phyloP scores from a whole-genome alignment of 306 rosid species.

The Pachyrhizus erosus region DNA sequence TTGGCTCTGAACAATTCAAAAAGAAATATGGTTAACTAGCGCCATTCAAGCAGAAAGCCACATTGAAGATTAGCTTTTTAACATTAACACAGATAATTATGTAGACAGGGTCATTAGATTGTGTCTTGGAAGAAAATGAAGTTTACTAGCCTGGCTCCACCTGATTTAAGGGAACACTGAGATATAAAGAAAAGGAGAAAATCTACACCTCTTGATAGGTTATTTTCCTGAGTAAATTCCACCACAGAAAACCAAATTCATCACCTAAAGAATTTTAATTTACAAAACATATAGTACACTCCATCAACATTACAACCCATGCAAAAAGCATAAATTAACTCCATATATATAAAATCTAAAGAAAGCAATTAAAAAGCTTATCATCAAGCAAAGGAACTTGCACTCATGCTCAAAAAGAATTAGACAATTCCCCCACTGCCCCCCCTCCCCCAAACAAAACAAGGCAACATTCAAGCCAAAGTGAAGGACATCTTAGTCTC shows the following conservation, averaged over 20 bases:
- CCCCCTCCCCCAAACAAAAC: not conserved
- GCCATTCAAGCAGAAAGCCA: slow-evolving; percentile 32
- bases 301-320: slow-evolving; percentile 1
- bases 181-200: not conserved
- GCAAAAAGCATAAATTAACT: slow-evolving; percentile 10
- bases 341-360: not conserved
- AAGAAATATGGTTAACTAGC: slow-evolving; percentile 20
- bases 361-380: slow-evolving; percentile 14
- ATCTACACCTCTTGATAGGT: not conserved
- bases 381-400: slow-evolving; percentile 19
- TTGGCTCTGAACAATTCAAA: slow-evolving; percentile 65
- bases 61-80: slow-evolving; percentile 19
- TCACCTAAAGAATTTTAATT: not conserved
- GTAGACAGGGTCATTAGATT: not conserved
- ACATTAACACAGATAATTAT: not conserved
- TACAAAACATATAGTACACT: slow-evolving; percentile 17
- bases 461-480: not conserved
- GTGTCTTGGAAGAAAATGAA: slow-evolving; percentile 10
- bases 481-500: not conserved
- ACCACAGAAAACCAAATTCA: slow-evolving; percentile 28
- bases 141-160: slow-evolving; percentile 25
- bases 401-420: not conserved
- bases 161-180: not conserved
- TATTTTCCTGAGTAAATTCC: slow-evolving; percentile 8
- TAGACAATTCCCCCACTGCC: not conserved